Percentiles rank a stretch among this genome's conserved stretches.
phyloP scores from a whole-genome alignment of 192 early-diverging fungal species.

The Podila minutissima region DNA sequence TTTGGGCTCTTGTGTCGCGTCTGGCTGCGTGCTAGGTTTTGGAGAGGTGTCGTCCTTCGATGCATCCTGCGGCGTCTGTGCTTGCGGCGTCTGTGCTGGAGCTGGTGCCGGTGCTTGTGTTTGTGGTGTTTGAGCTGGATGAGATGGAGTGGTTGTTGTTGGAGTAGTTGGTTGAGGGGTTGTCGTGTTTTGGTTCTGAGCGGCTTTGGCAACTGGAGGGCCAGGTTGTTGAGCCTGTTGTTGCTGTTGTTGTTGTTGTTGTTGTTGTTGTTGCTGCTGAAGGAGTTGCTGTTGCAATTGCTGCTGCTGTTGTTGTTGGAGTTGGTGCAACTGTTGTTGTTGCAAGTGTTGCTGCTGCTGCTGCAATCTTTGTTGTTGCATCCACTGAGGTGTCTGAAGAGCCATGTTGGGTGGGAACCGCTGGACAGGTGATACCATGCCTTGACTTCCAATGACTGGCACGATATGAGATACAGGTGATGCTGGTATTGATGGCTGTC shows the following conservation, averaged over 20 bases:
- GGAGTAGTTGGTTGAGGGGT: neutral
- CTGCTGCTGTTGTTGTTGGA: neutral
- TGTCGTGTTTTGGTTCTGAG: neutral
- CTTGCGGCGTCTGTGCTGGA: neutral
- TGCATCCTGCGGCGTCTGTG: neutral
- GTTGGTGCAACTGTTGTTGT: slow-evolving; percentile 1
- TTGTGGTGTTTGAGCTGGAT: neutral
- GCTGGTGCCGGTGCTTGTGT: neutral
- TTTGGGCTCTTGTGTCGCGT: too few relatives aligned
- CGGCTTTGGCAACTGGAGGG: neutral
- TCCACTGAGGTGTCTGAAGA: slow-evolving; percentile 8
- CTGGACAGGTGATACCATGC: neutral
- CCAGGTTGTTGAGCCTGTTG: neutral
- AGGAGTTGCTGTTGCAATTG: slow-evolving; percentile 1
- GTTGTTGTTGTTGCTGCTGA: neutral
- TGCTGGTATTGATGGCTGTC: neutral
- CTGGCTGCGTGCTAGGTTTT: too few relatives aligned
- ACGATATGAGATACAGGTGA: slow-evolving; percentile 20
- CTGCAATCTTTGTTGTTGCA: slow-evolving; percentile 13
- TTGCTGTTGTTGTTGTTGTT: neutral
- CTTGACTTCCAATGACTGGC: slow-evolving; percentile 17
- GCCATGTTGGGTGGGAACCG: slow-evolving; percentile 17
- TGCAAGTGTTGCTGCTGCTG: slow-evolving; percentile 7
- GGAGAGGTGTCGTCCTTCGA: too few relatives aligned
- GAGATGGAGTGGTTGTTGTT: neutral